Base-by-base conservation (phyloP, 169 alveolate species). In the Plasmodium knowlesi region DNA sequence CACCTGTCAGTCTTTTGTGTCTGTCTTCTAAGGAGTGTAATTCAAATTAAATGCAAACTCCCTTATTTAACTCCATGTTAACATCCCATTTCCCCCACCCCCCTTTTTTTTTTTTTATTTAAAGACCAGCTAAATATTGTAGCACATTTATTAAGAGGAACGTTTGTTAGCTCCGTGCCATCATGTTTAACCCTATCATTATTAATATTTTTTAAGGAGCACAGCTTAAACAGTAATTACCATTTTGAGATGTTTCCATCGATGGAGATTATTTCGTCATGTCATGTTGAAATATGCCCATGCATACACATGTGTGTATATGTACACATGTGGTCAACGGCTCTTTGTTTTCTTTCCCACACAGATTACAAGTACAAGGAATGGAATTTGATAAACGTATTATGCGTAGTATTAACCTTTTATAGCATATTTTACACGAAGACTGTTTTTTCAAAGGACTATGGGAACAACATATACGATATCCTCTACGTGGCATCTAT, bases 121-220 rank as follows among this genome's bases (percentile, higher is more conserved):
- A 32, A 32, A 85, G 93, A 85, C 93, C 93, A 85, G 73, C 43
- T 85, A 85, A 85, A 85, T 76, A 85, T 85, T 53, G 93, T 85
- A 85, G 93, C 93, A 12, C 93, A 85, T 32, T 54, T 85, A 74
- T 30, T 85, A 85, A 85, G 93, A 76, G 93, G 93, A 74, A 85
- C 93, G 79, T 85, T 85, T 85, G 93, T 85, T 85, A 85, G 93
- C 85, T 85, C 93, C 32, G 82, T 85, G 50, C 93, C 93, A 74
- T 85, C 93, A 73, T 85, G 93, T 57, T 50, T 85, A 50, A 85
- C 93, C 79, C 37, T 85, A 73, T 85, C 93, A 76, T 85, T 85
- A 74, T 85, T 85, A 67, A 85, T 85, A 53, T 74, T 85, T 73
- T 85, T 85, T 54, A 85, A 85, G 85, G 93, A 85, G 25, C 93